Base-by-base conservation (phyloP, 352 stramenopile species). In the Phytophthora multivora region DNA sequence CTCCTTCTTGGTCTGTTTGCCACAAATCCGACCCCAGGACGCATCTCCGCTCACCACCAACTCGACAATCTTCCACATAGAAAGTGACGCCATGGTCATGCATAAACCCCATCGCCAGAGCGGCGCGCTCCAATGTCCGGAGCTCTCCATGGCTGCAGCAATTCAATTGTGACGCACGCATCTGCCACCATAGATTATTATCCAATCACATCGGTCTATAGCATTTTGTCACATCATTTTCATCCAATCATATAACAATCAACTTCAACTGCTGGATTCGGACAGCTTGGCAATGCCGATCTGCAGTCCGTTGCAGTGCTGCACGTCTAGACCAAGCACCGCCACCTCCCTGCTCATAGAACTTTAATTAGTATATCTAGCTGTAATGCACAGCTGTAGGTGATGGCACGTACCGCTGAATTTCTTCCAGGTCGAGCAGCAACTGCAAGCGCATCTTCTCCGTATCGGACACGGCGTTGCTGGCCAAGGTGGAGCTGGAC, bases 401-500 rank as follows among this genome's bases (percentile, higher is more conserved):
- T n/a, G 8, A 36, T 31, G 18, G 0, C 19, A 71, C 75, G 38
- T 59, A 96, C 88, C 82, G 51, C 39, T 89, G 61, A 40, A 96
- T 63, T 45, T 93, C 79, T 30, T 91, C 56, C 11, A 96, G 65
- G 47, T 96, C 88, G 35, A 96, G 67, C 43, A 82, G 59, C 40
- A 96, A 46, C 57, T 96, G 88, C 54, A 86, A 70, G 7, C 81
- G 82, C 88, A 96, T 96, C 51, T 96, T 96, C 51, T 91, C 79
- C 33, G 88, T 93, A 69, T 96, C 88, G 4, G 81, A 91, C 31
- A 95, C 21, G 4, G 69, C 53, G 11, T 78, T 73, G 8, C 54
- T 58, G 3, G 28, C 47, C 12, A 52, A 31, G 0, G 61, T 55
- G 5, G 61, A 53, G 26, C 64, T 77, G 8, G 48, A 66, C 4